Evolutionary conservation across 495 filamentous ascomycete genomes (phyloP).

Genomic region (Penicillium cinerascens): DNA sequence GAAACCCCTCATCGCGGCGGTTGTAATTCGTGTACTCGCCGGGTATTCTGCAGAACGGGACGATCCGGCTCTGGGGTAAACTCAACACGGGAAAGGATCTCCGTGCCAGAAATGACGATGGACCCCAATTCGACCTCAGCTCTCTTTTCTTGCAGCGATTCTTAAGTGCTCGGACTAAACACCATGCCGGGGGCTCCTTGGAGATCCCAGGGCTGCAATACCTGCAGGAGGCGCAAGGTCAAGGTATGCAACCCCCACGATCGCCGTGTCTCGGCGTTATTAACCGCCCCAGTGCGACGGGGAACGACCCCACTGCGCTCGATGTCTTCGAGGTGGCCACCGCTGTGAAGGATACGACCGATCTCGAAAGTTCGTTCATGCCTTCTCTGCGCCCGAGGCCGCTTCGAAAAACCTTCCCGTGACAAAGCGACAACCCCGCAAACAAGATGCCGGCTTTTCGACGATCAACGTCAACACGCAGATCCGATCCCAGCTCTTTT

Average conservation of each 20-base stretch:
- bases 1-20: too few relatives aligned
- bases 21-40: not conserved
- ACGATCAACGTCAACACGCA: constrained; percentile 14
- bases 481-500: constrained; percentile 15
- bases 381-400: constrained; percentile 1
- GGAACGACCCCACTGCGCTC: constrained; percentile 12
- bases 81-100: not conserved
- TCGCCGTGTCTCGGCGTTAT: not conserved
- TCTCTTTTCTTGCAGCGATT: not conserved
- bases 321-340: constrained; percentile 14
- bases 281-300: constrained; percentile 8
- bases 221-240: constrained; percentile 12
- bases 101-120: not conserved
- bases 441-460: not conserved
- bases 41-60: not conserved
- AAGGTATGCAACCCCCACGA: constrained; percentile 5
- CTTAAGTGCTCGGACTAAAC: not conserved
- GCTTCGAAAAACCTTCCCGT: not conserved
- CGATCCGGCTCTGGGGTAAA: not conserved
- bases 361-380: constrained; percentile 10
- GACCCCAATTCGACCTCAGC: not conserved
- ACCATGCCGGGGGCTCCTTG: constrained; percentile 10
- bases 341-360: constrained; percentile 9
- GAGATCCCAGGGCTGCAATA: constrained; percentile 11
- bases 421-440: not conserved